Base-by-base conservation (phyloP, 768 basidiomycete genomes). In the Macrolepiota albuminosa region DNA sequence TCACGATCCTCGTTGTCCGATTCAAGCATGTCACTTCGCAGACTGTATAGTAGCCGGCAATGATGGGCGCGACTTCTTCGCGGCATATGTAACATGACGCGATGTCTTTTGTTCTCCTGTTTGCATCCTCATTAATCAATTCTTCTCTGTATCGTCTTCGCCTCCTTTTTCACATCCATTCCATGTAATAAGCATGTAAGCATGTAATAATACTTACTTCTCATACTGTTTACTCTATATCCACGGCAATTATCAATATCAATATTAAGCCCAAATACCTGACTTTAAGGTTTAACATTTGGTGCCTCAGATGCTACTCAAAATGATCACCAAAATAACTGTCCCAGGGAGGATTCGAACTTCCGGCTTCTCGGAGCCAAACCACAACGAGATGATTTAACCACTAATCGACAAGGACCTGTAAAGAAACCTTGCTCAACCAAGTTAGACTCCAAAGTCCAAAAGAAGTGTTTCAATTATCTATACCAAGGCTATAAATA, bases 1-100 rank as follows among this genome's bases (percentile, higher is more conserved):
- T 98, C 53, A 95, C 92, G 39, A 89, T 93, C 33, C 72, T 98
- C 57, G 92, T 98, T 56, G 81, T 98, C 36, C 85, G 92, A 52
- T 91, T 96, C 79, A 87, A 86, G 68, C 75, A 77, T 54, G 59
- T 64, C n/a, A 37, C 61, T 36, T 60, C 68, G 2, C 63, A 64
- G 39, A 66, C 65, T 40, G 67, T 61, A 46, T 69, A 66, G 45
- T 69, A 66, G 45, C 24, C 48, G 40, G 18, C 0, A 34, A 53
- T 9, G 13, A 5, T 43, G 24, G 2, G 14, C 11, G n/a, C 3
- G 43, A 39, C 18, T 24, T 40, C n/a, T 36, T 46, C 36, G 29
- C 14, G 24, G 36, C 6, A 42, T 47, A 54, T 29, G 0, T 16
- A 34, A 46, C 47, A 39, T 43, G 42, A 43, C 31, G 11, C 50